Base-by-base conservation (phyloP, 2,329 filamentous ascomycete species). In the Microcyclospora tardicrescens region DNA sequence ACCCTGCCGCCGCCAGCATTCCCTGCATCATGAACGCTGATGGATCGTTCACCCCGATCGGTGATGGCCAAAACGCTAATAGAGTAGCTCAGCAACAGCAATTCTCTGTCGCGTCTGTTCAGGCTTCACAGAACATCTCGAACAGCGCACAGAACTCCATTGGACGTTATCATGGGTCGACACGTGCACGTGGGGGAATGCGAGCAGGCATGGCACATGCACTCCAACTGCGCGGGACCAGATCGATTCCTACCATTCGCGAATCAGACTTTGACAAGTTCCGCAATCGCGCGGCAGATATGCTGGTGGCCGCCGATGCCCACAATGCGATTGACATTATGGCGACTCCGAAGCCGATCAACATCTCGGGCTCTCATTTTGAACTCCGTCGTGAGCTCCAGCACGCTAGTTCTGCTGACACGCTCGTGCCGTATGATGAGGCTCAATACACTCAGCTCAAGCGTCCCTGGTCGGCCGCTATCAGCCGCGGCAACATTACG, bases 41-140 rank as follows among this genome's bases (percentile, higher is more conserved):
- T 32, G 30, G 30, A 5, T n/a, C 35, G 24, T 33, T 29, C 36
- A 13, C 37, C 32, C 8, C 27, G 38, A 28, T 29, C 37, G 28
- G 6, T 34, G 40, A 27, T 28, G 34, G 16, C 24, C 16, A 12
- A 15, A 27, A 16, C 24, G 30, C 13, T 37, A 11, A 33, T 40
- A n/a, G 36, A 45, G 14, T 31, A 40, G 30, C 31, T 36, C 14
- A 38, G 40, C 31, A 34, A 38, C 24, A 37, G 24, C 30, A 19
- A 30, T 2, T 37, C 40, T 10, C 30, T n/a, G 30, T 15, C 14
- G n/a, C 30, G 30, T 6, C 4, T n/a, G 6, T 32, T 4, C 30
- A 32, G 10, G 30, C n/a, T 15, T 13, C 14, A 10, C 30, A 32
- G n/a, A 15, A 15, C 30, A 15, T 15, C 10, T 10, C 14, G n/a